Percentiles rank a stretch among this genome's conserved stretches.
phyloP scores from a whole-genome alignment of 2,329 filamentous ascomycete species.

The Claviceps fusiformis region DNA sequence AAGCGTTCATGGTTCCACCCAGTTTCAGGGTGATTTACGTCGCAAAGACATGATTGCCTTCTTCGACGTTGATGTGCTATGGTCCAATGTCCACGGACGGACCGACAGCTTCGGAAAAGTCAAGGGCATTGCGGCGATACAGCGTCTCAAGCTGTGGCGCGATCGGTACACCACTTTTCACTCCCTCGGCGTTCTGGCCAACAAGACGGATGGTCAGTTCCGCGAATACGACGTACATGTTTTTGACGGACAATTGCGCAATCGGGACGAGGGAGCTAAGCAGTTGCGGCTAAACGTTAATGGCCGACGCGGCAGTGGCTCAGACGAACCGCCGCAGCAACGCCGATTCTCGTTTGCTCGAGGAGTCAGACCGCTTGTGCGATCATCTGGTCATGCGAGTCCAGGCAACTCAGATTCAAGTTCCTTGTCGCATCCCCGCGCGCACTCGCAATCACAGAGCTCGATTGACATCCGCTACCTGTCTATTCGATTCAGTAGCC shows the following conservation, averaged over 20 bases:
- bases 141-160: conserved; percentile 38
- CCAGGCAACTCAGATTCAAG: conserved; percentile 11
- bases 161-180: conserved; percentile 34
- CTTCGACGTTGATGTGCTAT: conserved; percentile 38
- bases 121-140: conserved; percentile 35
- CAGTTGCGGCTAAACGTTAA: conserved; percentile 29
- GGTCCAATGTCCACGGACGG: conserved; percentile 35
- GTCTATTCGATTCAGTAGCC: conserved; percentile 34
- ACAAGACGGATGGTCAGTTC: conserved; percentile 30
- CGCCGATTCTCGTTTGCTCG: conserved; percentile 30
- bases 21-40: conserved; percentile 36
- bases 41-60: conserved; percentile 34
- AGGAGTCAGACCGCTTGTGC: conserved; percentile 26
- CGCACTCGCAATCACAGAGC: conserved; percentile 7
- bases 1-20: conserved; percentile 30
- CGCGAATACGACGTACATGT: conserved; percentile 34
- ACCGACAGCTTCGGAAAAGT: conserved; percentile 37
- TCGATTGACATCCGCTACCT: conserved; percentile 32
- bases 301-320: conserved; percentile 26
- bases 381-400: conserved; percentile 15
- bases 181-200: conserved; percentile 33
- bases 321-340: conserved; percentile 22
- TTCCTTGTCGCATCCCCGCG: conserved; percentile 8
- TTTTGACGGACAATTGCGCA: conserved; percentile 33
- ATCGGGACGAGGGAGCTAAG: conserved; percentile 31